Evolutionary conservation across 495 filamentous ascomycete species (phyloP), one percentile per base, ranked within the genome.

Genomic region (Annulohypoxylon nitens): DNA sequence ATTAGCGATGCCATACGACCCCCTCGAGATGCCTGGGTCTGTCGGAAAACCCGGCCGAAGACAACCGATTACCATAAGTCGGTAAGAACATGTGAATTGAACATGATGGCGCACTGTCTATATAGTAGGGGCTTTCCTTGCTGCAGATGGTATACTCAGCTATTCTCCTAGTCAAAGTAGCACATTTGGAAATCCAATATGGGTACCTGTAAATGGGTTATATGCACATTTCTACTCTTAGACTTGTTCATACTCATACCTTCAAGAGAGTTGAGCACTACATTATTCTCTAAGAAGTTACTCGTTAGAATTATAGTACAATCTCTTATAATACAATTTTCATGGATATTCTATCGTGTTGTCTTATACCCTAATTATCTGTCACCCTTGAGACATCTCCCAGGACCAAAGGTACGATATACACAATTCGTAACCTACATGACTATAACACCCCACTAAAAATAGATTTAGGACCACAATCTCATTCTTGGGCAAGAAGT

Each of bases 381-480:
- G 20, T 81, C 79, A 20, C 76, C 79, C 20, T 74, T 81, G 14
- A 72, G 79, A 36, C 67, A 78, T 25, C 55, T 81, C 4, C 79
- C 79, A 10, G 74, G 74, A 12, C 78, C 78, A 45, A 72, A 71
- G 66, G 77, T 78, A 74, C 25, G 25, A 55, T 48, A 53, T 2
- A 14, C 53, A 58, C 36, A 25, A 26, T 14, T 16, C 16, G 1
- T 43, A 14, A 14, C 4, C 33, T n/a, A n/a, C 9, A 20, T 23
- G 16, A 16, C 11, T 53, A 9, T 3, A 7, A 2, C 53, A 41
- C 39, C 7, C 3, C n/a, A 33, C 61, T 67, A 18, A 69, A 48
- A 9, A 14, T 10, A 6, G 5, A 6, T 51, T 9, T 11, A 78
- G 73, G 61, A 74, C 18, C 61, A 75, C 48, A 72, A 71, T 26